Percentiles rank a stretch among this genome's conserved stretches.
Conservation (phyloP, 1,139 yeast species). For the Protomyces gravidus region DNA sequence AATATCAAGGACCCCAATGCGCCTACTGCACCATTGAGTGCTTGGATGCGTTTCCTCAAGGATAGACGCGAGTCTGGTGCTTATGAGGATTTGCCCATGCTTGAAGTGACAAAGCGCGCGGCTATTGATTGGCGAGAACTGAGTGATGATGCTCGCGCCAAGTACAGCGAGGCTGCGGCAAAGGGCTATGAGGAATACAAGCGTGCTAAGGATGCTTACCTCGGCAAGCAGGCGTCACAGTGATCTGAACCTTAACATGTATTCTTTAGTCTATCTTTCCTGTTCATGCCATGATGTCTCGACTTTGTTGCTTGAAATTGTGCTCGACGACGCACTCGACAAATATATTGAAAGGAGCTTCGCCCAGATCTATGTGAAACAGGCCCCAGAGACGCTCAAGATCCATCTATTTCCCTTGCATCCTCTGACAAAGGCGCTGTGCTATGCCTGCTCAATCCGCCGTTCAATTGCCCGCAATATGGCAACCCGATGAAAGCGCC, state of each 20-base stretch:
- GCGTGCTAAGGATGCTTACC: constrained; percentile 16
- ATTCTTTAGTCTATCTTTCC: too few relatives aligned
- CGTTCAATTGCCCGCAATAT: constrained; percentile 40
- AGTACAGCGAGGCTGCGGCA: constrained; percentile 4
- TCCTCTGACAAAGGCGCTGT: too few relatives aligned
- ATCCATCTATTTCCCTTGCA: too few relatives aligned
- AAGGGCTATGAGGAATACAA: constrained; percentile 1
- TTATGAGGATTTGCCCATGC: background rate
- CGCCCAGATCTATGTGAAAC: too few relatives aligned
- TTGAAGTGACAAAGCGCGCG: constrained; percentile 8
- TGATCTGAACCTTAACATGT: too few relatives aligned
- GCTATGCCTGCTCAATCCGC: too few relatives aligned
- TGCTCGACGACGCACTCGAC: too few relatives aligned
- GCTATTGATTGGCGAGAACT: constrained; percentile 7
- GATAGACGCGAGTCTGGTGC: constrained; percentile 7
- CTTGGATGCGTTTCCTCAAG: constrained; percentile 8
- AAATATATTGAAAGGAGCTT: too few relatives aligned
- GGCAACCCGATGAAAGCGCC: constrained; percentile 76
- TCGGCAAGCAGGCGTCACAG: background rate
- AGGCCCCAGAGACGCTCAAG: too few relatives aligned
- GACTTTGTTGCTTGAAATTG: too few relatives aligned
- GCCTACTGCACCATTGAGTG: constrained; percentile 13
- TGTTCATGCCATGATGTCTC: too few relatives aligned
- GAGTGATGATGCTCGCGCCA: constrained; percentile 8
- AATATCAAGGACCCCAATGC: constrained; percentile 14